Percentiles rank a stretch among this genome's conserved stretches.
Evolutionary conservation across 768 basidiomycete species (phyloP).

Genomic region (Gloeostereum incarnatum): DNA sequence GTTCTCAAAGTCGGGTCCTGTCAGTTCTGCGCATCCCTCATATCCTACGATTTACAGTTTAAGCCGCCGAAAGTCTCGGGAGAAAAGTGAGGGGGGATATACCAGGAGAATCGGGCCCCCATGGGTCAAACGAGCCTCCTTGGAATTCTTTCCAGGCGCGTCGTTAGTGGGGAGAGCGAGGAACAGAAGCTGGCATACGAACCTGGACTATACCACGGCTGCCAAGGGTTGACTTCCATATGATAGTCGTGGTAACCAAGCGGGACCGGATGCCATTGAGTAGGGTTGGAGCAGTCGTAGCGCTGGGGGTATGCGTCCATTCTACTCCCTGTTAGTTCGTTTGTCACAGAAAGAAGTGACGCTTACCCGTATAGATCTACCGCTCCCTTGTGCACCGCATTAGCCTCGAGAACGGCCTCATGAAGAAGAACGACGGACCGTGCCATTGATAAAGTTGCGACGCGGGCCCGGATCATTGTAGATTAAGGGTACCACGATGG

Average conservation of each 20-base stretch:
- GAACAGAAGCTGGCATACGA: neutral
- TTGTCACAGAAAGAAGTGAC: slow-evolving; percentile 2
- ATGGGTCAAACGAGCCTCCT: slow-evolving; percentile 49
- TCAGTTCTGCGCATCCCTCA: slow-evolving; percentile 35
- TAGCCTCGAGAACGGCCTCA: neutral
- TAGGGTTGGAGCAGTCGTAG: slow-evolving; percentile 48
- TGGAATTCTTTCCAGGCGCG: slow-evolving; percentile 21
- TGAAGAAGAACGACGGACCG: slow-evolving; percentile 16
- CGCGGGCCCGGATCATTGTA: slow-evolving; percentile 37
- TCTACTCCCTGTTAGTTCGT: slow-evolving; percentile 5
- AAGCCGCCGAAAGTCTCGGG: slow-evolving; percentile 33
- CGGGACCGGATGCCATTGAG: slow-evolving; percentile 34
- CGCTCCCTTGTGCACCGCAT: slow-evolving; percentile 20
- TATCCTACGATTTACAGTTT: slow-evolving; percentile 40
- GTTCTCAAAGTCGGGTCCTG: slow-evolving; percentile 38
- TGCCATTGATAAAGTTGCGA: slow-evolving; percentile 37
- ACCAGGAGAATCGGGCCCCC: slow-evolving; percentile 40
- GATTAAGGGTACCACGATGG: slow-evolving; percentile 41
- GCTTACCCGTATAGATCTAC: slow-evolving; percentile 41
- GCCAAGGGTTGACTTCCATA: slow-evolving; percentile 2
- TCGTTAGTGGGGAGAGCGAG: neutral
- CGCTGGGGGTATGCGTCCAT: slow-evolving; percentile 43
- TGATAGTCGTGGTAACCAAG: slow-evolving; percentile 38
- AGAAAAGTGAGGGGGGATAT: neutral
- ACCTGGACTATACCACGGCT: slow-evolving; percentile 5